A percentile compares a stretch with the other conserved stretches of the same genome.
These are phyloP conservation scores for Deinandra increscens DNA, from an alignment of 129 eudicot species.

Conservation along the genomic window DNA sequence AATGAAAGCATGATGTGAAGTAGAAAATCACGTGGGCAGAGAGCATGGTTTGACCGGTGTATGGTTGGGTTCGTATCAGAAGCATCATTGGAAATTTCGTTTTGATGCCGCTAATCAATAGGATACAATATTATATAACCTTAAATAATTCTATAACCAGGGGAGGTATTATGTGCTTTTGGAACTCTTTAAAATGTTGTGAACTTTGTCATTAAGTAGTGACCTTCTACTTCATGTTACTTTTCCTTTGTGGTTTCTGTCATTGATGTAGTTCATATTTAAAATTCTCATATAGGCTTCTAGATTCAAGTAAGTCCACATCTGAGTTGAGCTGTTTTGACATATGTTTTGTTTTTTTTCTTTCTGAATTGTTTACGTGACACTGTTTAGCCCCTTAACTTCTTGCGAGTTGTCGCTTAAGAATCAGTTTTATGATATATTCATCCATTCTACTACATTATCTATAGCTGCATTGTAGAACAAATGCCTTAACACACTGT, in stretches of 20 bases:
- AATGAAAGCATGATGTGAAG: too few relatives aligned
- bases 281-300: slow-evolving; percentile 3
- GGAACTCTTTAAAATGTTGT: slow-evolving; percentile 12
- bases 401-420: not conserved
- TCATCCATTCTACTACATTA: not conserved
- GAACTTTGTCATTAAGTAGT: slow-evolving; percentile 9
- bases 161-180: slow-evolving; percentile 26
- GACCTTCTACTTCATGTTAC: not conserved
- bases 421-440: not conserved
- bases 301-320: not conserved
- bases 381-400: not conserved
- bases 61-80: too few relatives aligned
- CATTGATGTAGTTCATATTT: not conserved
- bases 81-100: not conserved
- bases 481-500: not conserved
- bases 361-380: not conserved
- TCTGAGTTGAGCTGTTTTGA: slow-evolving; percentile 1
- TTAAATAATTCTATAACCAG: not conserved
- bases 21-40: too few relatives aligned
- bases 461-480: not conserved
- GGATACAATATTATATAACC: not conserved
- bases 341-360: not conserved
- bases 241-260: not conserved
- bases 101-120: slow-evolving; percentile 9
- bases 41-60: too few relatives aligned